Base-by-base conservation (phyloP, 2,329 filamentous ascomycete genomes). In the Pseudofabraea citricarpa region DNA sequence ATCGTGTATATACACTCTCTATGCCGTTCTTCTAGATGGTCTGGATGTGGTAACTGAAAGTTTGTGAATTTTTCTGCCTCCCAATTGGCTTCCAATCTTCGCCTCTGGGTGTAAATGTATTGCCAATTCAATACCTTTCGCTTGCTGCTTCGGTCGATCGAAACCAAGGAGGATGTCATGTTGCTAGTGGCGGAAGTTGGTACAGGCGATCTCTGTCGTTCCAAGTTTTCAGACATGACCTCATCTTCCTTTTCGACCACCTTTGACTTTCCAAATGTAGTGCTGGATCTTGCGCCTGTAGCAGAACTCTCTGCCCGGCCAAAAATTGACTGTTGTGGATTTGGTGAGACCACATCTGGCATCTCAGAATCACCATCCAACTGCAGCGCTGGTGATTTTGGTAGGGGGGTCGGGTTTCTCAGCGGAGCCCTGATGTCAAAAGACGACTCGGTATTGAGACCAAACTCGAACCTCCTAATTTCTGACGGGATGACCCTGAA, bases 1-100 rank as follows among this genome's bases (percentile, higher is more conserved):
- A 98, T 81, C 2, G 88, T 91, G 64, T 98, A 98, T 10, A 98
- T 90, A 62, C 90, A 97, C 60, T 97, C 91, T 16, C 74, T 76
- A 60, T 98, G 93, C 1, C 87, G 88, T 61, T 97, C 91, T 23
- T 87, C 75, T 1, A 81, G 81, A 56, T 90, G 75, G 27, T 80
- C 74, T 0, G 90, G 90, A 57, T 95, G 89, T 1, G 93, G 93
- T 1, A 98, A 75, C 61, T 94, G 89, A 57, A 97, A 97, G 51
- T 90, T 94, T 3, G 75, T 80, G 61, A 78, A 95, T 45, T 81
- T 84, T 4, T 87, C 90, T 16, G 82, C 75, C 46, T 88, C 81
- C 93, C 93, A 98, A 61, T 98, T 97, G 6, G 84, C 81, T 66
- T 98, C 93, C 12, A 98, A 70, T 18, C 82, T 77, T 44, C 83